Percentiles rank a stretch among this genome's conserved stretches.
Conservation (phyloP, 2,329 filamentous ascomycete species). For the Zasmidium cellare region DNA sequence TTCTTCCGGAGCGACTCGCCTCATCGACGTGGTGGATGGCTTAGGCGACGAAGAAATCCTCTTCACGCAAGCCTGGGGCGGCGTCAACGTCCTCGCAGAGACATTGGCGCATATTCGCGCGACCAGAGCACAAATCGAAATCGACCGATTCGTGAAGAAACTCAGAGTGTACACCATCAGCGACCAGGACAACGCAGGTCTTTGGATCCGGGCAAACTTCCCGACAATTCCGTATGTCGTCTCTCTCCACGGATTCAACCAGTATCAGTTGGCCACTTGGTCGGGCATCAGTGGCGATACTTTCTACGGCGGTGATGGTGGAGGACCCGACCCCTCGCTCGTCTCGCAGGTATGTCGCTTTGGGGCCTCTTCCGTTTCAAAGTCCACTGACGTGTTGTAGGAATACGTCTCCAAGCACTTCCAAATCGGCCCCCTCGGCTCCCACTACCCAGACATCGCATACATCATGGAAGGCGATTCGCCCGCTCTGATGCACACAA, state of each 20-base stretch:
- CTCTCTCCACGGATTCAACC: conserved; percentile 57
- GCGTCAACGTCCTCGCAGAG: conserved; percentile 53
- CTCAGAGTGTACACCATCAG: conserved; percentile 58
- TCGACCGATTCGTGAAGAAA: conserved; percentile 41
- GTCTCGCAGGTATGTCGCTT: conserved; percentile 46
- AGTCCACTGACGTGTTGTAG: conserved; percentile 29
- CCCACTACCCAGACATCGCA: conserved; percentile 45
- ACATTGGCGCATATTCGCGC: conserved; percentile 43
- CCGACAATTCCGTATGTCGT: conserved; percentile 58
- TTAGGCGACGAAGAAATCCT: conserved; percentile 40
- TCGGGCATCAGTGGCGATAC: conserved; percentile 55
- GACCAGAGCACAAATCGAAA: conserved; percentile 31
- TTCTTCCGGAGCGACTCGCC: conserved; percentile 22
- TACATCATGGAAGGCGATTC: conserved; percentile 58
- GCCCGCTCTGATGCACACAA: conserved; percentile 52
- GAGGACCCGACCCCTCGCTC: conserved; percentile 50
- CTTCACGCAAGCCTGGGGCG: conserved; percentile 53
- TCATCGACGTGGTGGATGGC: conserved; percentile 24
- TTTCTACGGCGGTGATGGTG: conserved; percentile 49
- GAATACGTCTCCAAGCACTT: conserved; percentile 57
- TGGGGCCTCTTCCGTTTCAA: background rate
- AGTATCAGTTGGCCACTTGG: conserved; percentile 58
- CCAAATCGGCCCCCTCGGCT: conserved; percentile 51
- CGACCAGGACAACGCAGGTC: conserved; percentile 59
- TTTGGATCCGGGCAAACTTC: conserved; percentile 57